A percentile compares a stretch with the other conserved stretches of the same genome.
These are phyloP conservation scores for Alternaria gaisen DNA, from an alignment of 2,329 filamentous ascomycete genomes.

Conservation along the genomic window DNA sequence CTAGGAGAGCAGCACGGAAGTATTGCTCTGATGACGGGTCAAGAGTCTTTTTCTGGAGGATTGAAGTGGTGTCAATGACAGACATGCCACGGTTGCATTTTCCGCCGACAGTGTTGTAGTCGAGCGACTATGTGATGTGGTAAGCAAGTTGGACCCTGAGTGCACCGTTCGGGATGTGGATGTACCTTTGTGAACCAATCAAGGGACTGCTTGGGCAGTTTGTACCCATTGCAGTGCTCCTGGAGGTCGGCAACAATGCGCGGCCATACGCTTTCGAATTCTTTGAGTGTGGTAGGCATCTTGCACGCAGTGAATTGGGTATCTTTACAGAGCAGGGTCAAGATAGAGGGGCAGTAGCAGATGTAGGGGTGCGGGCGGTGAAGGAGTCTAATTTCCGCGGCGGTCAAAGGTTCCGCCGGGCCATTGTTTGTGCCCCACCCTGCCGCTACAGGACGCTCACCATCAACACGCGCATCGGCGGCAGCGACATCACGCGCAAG, in stretches of 20 bases:
- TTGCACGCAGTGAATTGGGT: constrained; percentile 5
- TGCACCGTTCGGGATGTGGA: constrained; percentile 4
- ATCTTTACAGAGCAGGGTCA: constrained; percentile 8
- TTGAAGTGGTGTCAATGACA: constrained; percentile 86
- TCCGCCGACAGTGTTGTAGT: constrained; percentile 88
- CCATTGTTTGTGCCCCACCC: constrained; percentile 30
- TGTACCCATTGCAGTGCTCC: constrained; percentile 80
- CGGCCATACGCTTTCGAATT: constrained; percentile 92
- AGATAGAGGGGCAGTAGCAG: constrained; percentile 20
- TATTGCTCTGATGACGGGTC: constrained; percentile 75
- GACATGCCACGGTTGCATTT: constrained; percentile 99
- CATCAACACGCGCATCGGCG: constrained; percentile 29
- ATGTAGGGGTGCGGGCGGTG: constrained; percentile 18
- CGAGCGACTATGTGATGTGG: constrained; percentile 68
- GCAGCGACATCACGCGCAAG: constrained; percentile 10
- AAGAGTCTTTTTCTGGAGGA: constrained; percentile 77
- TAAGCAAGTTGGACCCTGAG: constrained; percentile 25
- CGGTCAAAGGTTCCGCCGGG: constrained; percentile 32
- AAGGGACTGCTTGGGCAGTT: constrained; percentile 79
- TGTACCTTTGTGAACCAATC: constrained; percentile 85
- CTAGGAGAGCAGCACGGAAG: constrained; percentile 85
- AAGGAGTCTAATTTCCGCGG: constrained; percentile 13
- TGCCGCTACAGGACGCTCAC: constrained; percentile 26
- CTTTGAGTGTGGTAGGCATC: constrained; percentile 78
- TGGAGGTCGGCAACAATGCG: constrained; percentile 84